Evolutionary conservation across 2,329 filamentous ascomycete genomes (phyloP).

Genomic region (Rhynchosporium graminicola): DNA sequence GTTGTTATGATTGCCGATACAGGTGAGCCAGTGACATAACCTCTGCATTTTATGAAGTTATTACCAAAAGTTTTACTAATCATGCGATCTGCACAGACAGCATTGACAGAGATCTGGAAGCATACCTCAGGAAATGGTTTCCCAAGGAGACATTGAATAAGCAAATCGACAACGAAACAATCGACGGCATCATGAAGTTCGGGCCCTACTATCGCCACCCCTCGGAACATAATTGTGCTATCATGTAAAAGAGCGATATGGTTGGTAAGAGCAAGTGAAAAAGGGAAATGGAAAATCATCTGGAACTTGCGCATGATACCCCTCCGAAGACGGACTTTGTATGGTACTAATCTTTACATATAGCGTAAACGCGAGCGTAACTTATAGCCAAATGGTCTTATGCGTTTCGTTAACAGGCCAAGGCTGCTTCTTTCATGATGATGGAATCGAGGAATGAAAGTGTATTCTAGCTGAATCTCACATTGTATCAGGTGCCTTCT

Average conservation of each 20-base stretch:
- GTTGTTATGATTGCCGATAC: slow-evolving; percentile 71
- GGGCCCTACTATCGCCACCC: slow-evolving; percentile 60
- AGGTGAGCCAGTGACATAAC: slow-evolving; percentile 47
- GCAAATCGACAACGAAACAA: slow-evolving; percentile 70
- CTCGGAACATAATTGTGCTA: not conserved
- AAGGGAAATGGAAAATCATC: not conserved
- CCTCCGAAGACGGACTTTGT: not conserved
- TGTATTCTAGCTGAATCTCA: no score
- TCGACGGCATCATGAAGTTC: slow-evolving; percentile 72
- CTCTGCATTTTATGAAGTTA: not conserved
- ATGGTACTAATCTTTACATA: slow-evolving; percentile 6
- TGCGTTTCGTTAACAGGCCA: not conserved
- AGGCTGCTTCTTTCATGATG: not conserved
- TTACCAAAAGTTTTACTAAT: not conserved
- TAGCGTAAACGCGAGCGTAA: not conserved
- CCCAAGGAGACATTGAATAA: slow-evolving; percentile 69
- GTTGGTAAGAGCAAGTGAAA: not conserved
- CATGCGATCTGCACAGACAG: slow-evolving; percentile 51
- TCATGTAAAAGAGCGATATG: slow-evolving; percentile 9
- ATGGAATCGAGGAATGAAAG: no score
- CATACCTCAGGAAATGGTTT: slow-evolving; percentile 75
- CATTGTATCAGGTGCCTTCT: no score
- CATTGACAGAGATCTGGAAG: slow-evolving; percentile 67
- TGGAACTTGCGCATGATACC: slow-evolving; percentile 14
- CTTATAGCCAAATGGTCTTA: not conserved